These are phyloP conservation scores for Coemansia sp. DNA, from an alignment of 192 early-diverging fungal genomes.

Conservation along the genomic window DNA sequence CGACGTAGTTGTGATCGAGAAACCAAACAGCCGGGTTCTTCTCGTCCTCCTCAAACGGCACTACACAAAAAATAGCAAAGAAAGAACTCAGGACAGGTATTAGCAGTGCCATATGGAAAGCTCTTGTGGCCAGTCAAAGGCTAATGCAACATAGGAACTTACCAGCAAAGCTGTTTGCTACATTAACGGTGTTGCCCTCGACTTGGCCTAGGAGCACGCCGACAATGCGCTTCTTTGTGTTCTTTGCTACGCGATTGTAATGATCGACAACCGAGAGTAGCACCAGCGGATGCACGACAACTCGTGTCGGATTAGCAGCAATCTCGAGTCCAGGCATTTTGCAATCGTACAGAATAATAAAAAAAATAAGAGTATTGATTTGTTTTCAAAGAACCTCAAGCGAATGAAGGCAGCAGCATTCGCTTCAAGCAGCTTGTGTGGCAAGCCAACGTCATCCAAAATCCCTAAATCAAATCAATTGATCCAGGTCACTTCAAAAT, in stretches of 20 bases:
- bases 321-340: slow-evolving; percentile 53
- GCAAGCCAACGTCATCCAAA: slow-evolving; percentile 25
- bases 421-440: not conserved
- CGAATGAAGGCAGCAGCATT: not conserved
- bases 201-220: slow-evolving; percentile 95
- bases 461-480: slow-evolving; percentile 10
- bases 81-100: not conserved
- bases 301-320: slow-evolving; percentile 57
- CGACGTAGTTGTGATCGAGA: slow-evolving; percentile 99
- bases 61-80: slow-evolving; percentile 52
- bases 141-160: slow-evolving; percentile 6
- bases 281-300: slow-evolving; percentile 96
- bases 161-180: slow-evolving; percentile 99
- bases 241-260: slow-evolving; percentile 94
- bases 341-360: not conserved
- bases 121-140: not conserved
- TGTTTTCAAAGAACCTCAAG: not conserved
- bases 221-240: slow-evolving; percentile 95
- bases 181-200: slow-evolving; percentile 86
- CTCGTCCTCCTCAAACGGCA: slow-evolving; percentile 99
- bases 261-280: slow-evolving; percentile 99
- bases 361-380: not conserved
- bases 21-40: slow-evolving; percentile 99
- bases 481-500: slow-evolving; percentile 1
- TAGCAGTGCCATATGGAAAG: not conserved